Conservation (phyloP, 179 eudicot species). For the Heliamphora pulchella region DNA sequence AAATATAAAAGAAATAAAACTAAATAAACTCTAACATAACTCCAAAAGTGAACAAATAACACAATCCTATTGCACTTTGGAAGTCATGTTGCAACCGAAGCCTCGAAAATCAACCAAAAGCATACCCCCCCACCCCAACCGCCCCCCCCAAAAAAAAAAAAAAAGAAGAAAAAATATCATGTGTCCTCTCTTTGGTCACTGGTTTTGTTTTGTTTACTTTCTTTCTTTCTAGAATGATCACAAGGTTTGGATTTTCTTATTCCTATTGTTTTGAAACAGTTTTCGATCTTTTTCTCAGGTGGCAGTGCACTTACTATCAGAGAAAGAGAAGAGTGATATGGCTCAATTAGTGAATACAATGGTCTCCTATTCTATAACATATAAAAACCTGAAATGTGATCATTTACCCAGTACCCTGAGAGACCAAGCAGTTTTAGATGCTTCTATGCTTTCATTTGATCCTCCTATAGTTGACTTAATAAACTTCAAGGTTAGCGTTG, state of each 20-base stretch:
- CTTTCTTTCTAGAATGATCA: not conserved
- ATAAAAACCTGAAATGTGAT: conserved; percentile 55
- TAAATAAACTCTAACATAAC: too few relatives aligned
- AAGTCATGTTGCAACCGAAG: too few relatives aligned
- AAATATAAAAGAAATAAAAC: too few relatives aligned
- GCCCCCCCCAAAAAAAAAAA: too few relatives aligned
- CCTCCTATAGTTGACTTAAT: conserved; percentile 63
- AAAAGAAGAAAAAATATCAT: too few relatives aligned
- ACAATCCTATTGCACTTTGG: too few relatives aligned
- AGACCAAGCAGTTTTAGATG: conserved; percentile 41
- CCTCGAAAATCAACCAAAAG: too few relatives aligned
- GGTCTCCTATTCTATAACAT: conserved; percentile 74
- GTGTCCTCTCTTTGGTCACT: not conserved
- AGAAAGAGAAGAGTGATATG: conserved; percentile 60
- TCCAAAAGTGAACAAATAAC: too few relatives aligned
- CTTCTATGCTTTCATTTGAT: conserved; percentile 57
- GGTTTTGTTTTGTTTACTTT: not conserved
- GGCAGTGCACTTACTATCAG: conserved; percentile 75
- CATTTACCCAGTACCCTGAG: conserved; percentile 28
- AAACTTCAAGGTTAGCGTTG: conserved; percentile 57
- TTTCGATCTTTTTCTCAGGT: conserved; percentile 44
- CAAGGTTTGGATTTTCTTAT: not conserved
- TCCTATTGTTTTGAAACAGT: not conserved
- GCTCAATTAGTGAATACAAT: conserved; percentile 62
- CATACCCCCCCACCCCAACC: too few relatives aligned